These are phyloP conservation scores for Neoboletus brunneissimus DNA, from an alignment of 768 basidiomycete species.

Conservation along the genomic window DNA sequence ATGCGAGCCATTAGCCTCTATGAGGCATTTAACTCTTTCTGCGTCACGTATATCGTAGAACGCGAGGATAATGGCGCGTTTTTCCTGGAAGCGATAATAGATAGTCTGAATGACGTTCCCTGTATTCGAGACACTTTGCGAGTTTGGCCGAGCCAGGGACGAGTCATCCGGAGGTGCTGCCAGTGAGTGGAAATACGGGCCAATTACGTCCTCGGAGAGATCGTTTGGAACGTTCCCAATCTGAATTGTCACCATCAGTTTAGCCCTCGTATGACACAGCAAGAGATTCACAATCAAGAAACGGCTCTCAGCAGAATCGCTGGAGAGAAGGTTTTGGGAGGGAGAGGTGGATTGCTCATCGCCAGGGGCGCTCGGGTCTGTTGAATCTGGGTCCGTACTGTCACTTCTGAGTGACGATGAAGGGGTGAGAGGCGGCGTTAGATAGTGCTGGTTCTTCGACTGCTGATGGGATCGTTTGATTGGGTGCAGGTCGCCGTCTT, in stretches of 20 bases:
- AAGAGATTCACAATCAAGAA: constrained; percentile 31
- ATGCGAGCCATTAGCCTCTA: constrained; percentile 28
- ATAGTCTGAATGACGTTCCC: constrained; percentile 51
- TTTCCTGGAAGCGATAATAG: constrained; percentile 48
- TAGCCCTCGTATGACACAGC: neutral
- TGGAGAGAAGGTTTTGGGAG: constrained; percentile 3
- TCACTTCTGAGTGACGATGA: constrained; percentile 52
- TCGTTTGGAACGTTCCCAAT: constrained; percentile 39
- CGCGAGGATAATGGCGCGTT: constrained; percentile 53
- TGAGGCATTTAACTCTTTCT: constrained; percentile 42
- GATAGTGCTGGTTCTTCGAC: constrained; percentile 36
- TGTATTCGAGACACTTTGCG: constrained; percentile 11
- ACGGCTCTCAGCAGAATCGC: constrained; percentile 27
- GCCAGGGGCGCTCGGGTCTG: constrained; percentile 25
- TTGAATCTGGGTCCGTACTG: constrained; percentile 32
- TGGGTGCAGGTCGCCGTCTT: constrained; percentile 19
- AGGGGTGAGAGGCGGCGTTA: constrained; percentile 72
- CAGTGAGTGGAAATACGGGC: constrained; percentile 30
- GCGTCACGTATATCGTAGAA: constrained; percentile 62
- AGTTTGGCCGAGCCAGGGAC: constrained; percentile 1
- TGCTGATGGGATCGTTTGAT: constrained; percentile 20
- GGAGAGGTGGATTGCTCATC: constrained; percentile 22
- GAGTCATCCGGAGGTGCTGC: constrained; percentile 17
- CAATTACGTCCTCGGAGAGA: constrained; percentile 30
- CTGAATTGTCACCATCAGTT: constrained; percentile 27